Conservation (phyloP, 805 yeast genomes). For the Teunomyces panamensis region DNA sequence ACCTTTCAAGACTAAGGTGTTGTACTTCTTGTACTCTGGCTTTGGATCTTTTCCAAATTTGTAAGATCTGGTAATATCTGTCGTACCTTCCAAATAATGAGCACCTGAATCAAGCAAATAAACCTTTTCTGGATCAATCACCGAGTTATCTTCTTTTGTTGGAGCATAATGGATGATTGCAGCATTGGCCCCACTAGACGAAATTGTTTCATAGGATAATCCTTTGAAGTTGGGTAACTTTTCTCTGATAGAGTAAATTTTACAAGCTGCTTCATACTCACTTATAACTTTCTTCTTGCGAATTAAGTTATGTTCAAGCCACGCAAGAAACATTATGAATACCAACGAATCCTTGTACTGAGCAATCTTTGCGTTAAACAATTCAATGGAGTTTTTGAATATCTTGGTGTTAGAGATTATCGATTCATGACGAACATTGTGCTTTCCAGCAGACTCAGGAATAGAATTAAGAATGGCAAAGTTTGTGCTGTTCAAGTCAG, state of each 20-base stretch:
- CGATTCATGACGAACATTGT: conserved; percentile 24
- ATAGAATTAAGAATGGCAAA: conserved; percentile 30
- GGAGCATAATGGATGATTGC: conserved; percentile 79
- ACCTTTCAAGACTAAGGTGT: conserved; percentile 87
- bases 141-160: conserved; percentile 50
- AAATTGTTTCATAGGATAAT: conserved; percentile 71
- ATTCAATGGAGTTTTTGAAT: conserved; percentile 70
- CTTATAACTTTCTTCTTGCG: conserved; percentile 41
- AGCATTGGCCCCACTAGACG: conserved; percentile 73
- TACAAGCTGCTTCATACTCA: conserved; percentile 65
- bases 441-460: conserved; percentile 28
- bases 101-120: conserved; percentile 89
- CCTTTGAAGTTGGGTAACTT: conserved; percentile 58
- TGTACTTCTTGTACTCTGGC: conserved; percentile 57
- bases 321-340: conserved; percentile 67
- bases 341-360: conserved; percentile 86
- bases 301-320: conserved; percentile 66
- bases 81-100: conserved; percentile 90
- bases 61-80: conserved; percentile 89
- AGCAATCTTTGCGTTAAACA: conserved; percentile 67
- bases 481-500: conserved; percentile 27
- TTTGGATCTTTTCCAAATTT: conserved; percentile 50
- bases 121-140: conserved; percentile 63
- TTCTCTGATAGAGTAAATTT: conserved; percentile 54
- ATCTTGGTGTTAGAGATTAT: conserved; percentile 56